phyloP scores from a whole-genome alignment of 129 eudicot genomes.

The carrot (Daucus carota) region DH1_v3.0 NC_030383.2:45358501-45359000 shows the following conservation, averaged over 20 bases:
- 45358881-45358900: not conserved
- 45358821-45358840: not conserved
- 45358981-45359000: too few relatives aligned
- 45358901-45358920: not conserved
- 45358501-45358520: constrained; percentile 9
- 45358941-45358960: not conserved
- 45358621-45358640: constrained; percentile 19
- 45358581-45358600: not conserved
- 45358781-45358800: constrained; percentile 16
- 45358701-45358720: constrained; percentile 14
- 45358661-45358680: constrained; percentile 13
- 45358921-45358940: not conserved
- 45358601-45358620: constrained; percentile 11
- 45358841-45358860: not conserved
- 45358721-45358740: constrained; percentile 34
- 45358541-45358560: constrained; percentile 5
- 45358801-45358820: constrained; percentile 5
- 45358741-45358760: constrained; percentile 29
- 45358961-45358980: not conserved
- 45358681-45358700: constrained; percentile 13
- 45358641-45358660: constrained; percentile 18
- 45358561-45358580: not conserved
- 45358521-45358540: constrained; percentile 4
- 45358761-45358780: constrained; percentile 29
- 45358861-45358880: not conserved